Evolutionary conservation across 108 stramenopile genomes (phyloP), one percentile per base, ranked within the genome.

Genomic region (Nannochloropsis oceanica): DNA sequence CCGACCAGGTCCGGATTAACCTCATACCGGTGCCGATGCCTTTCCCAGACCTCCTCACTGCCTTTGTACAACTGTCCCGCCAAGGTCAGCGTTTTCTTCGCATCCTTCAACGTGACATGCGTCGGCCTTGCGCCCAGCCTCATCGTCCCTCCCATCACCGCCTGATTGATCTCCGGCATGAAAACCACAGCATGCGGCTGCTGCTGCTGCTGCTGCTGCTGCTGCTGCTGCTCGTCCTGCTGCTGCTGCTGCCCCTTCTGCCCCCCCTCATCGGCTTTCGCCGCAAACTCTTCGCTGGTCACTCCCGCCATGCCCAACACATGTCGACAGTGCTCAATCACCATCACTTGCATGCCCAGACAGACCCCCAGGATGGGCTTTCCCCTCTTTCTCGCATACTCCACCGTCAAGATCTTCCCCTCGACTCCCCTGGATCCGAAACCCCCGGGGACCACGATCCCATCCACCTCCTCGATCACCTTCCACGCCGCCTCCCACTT

Each of bases 1-100:
- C 92, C 91, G 18, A 98, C 96, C 82, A 90, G 89, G 0, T 94
- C 93, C 34, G 99, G 99, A 93, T 99, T 99, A 26, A 99, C 97
- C 91, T 99, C 99, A 88, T 99, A 98, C 18, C 98, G 93, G 92
- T 99, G 98, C 43, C 98, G 93, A 88, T 99, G 98, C n/a, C 98
- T 94, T 88, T 99, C 98, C 81, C 90, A 90, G 59, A 99, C 94
- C 27, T 83, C 82, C 25, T 44, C 87, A n/a, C 50, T 26, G 34
- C 88, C 88, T 13, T 83, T 86, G 82, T 86, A 86, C 42, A 86
- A 25, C 43, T 46, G 26, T 82, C 83, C 44, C 18, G 89, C 88
- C 25, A 27, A 43, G 82, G 83, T 89, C 3, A n/a, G 59, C 10
- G 18, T 9, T n/a, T 73, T 7, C 59, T 73, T 18, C 22, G 22